Evolutionary conservation across 345 rosid species (phyloP).

Genomic region (Pseudoturritis turrita): DNA sequence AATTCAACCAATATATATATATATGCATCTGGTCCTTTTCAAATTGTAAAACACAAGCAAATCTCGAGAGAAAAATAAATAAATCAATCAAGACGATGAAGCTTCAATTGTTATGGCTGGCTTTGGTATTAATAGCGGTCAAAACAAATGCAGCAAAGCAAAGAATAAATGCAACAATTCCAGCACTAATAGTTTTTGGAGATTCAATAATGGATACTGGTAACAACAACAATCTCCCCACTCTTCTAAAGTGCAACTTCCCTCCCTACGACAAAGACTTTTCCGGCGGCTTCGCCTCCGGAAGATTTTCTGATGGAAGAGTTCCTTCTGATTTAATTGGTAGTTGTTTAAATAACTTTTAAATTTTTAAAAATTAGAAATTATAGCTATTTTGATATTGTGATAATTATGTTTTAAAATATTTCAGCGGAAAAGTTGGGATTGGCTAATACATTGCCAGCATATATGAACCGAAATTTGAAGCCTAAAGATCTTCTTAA

Average conservation of each 20-base stretch:
- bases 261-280: conserved; percentile 19
- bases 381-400: not conserved
- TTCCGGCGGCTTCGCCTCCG: not conserved
- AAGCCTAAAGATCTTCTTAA: conserved; percentile 42
- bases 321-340: conserved; percentile 13
- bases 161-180: not conserved
- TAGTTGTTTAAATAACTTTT: not conserved
- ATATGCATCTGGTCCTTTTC: not conserved
- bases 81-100: conserved; percentile 1
- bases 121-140: not conserved
- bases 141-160: not conserved
- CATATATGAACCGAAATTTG: conserved; percentile 43
- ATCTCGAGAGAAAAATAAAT: not conserved
- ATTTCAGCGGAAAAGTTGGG: conserved; percentile 47
- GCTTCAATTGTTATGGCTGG: not conserved
- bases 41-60: not conserved
- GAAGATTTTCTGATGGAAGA: conserved; percentile 29
- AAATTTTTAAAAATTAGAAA: not conserved
- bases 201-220: conserved; percentile 27
- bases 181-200: conserved; percentile 17
- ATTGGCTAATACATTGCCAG: conserved; percentile 42
- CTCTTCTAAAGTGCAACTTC: conserved; percentile 11
- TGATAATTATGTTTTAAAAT: not conserved
- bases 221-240: conserved; percentile 2
- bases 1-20: not conserved